A percentile compares a stretch with the other conserved stretches of the same genome.
These are phyloP conservation scores for Butyriboletus loyo DNA, from an alignment of 768 basidiomycete species.

Conservation along the genomic window DNA sequence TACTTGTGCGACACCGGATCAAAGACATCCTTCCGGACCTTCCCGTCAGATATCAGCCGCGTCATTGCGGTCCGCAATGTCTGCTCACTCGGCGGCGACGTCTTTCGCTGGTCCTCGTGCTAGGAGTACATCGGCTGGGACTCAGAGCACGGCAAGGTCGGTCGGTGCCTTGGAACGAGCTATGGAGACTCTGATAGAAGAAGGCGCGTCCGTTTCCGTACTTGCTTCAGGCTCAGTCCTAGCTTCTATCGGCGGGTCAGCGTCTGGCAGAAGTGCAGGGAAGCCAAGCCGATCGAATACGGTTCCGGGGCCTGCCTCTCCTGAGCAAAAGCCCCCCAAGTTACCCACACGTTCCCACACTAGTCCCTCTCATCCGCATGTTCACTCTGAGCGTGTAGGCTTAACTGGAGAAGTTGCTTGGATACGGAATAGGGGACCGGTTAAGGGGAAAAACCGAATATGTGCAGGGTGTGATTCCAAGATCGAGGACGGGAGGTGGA, in stretches of 20 bases:
- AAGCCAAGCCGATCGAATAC: slow-evolving; percentile 49
- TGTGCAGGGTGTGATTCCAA: slow-evolving; percentile 68
- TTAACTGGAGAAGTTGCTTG: slow-evolving; percentile 27
- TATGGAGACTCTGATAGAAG: slow-evolving; percentile 51
- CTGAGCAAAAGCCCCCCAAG: slow-evolving; percentile 49
- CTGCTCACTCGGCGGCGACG: slow-evolving; percentile 12
- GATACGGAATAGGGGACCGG: slow-evolving; percentile 32
- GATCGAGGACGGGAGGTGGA: slow-evolving; percentile 83
- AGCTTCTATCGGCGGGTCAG: slow-evolving; percentile 26
- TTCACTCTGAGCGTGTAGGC: slow-evolving; percentile 29
- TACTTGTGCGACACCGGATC: slow-evolving; percentile 19
- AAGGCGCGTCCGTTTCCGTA: slow-evolving; percentile 35
- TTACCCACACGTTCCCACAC: slow-evolving; percentile 56
- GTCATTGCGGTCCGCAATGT: slow-evolving; percentile 20
- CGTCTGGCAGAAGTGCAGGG: slow-evolving; percentile 19
- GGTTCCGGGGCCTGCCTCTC: slow-evolving; percentile 43
- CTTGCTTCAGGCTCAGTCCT: slow-evolving; percentile 35
- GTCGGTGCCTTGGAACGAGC: slow-evolving; percentile 45
- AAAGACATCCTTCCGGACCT: slow-evolving; percentile 20
- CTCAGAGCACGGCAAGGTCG: slow-evolving; percentile 28
- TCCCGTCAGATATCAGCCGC: slow-evolving; percentile 27
- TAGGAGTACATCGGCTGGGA: slow-evolving; percentile 28
- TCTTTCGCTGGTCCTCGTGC: slow-evolving; percentile 13
- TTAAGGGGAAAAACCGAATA: slow-evolving; percentile 35
- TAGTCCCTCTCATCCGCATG: slow-evolving; percentile 38